Conservation (phyloP, 306 rosid genomes). For the Prunus mira region DNA sequence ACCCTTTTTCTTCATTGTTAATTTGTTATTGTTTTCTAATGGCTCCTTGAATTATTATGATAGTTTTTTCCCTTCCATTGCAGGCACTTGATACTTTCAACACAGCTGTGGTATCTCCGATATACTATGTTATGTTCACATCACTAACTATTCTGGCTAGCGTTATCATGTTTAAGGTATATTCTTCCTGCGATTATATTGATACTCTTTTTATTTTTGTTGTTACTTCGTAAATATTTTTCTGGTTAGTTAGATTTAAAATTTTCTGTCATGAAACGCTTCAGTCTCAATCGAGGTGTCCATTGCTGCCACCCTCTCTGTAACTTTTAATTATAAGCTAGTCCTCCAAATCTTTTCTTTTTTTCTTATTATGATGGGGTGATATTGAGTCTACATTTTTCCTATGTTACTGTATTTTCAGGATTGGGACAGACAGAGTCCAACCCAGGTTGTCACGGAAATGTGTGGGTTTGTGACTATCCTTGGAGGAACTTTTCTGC, state of each 20-base stretch:
- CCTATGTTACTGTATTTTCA: conserved; percentile 36
- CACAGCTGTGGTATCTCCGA: conserved; percentile 99
- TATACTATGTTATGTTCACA: conserved; percentile 98
- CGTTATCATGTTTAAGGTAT: conserved; percentile 97
- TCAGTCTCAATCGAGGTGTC: not conserved
- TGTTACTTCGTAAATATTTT: not conserved
- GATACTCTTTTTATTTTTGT: not conserved
- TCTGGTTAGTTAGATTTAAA: not conserved
- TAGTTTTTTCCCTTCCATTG: conserved; percentile 20
- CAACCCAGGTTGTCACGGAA: conserved; percentile 96
- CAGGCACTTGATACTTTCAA: conserved; percentile 99
- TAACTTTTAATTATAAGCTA: not conserved
- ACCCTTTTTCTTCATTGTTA: conserved; percentile 1
- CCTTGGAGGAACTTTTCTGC: conserved; percentile 98
- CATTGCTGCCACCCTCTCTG: not conserved
- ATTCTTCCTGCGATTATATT: conserved; percentile 12
- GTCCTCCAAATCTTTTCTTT: not conserved
- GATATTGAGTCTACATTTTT: conserved; percentile 11
- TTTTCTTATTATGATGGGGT: conserved; percentile 13
- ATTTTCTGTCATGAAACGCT: not conserved
- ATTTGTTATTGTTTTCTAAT: conserved; percentile 14
- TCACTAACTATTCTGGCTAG: conserved; percentile 95
- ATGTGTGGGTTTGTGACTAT: conserved; percentile 98
- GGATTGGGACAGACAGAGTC: conserved; percentile 99
- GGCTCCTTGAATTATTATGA: conserved; percentile 14